These are phyloP conservation scores for Chrysochromulina tobinii DNA, from an alignment of 78 protist species.

Conservation along the genomic window DNA sequence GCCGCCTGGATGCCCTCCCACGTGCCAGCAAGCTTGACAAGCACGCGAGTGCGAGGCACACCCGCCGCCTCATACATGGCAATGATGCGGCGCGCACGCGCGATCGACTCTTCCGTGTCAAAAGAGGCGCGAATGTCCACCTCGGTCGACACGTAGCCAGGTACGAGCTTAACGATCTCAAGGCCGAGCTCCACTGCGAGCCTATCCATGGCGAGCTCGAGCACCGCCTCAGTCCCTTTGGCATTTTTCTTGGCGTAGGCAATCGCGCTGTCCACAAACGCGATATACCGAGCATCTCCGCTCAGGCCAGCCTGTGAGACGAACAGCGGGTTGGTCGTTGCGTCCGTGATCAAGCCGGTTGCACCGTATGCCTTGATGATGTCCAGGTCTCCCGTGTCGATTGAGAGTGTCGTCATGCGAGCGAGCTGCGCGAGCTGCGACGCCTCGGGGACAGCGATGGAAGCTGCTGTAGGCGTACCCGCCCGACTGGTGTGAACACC, in stretches of 20 bases:
- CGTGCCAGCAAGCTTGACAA: constrained; percentile 46
- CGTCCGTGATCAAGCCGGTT: constrained; percentile 30
- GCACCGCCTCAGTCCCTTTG: neutral
- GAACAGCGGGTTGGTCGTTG: constrained; percentile 41
- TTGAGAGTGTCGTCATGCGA: constrained; percentile 23
- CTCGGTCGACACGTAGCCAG: constrained; percentile 34
- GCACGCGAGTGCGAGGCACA: constrained; percentile 1
- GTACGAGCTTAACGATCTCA: constrained; percentile 16
- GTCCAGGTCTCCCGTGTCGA: constrained; percentile 28
- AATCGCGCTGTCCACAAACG: constrained; percentile 35
- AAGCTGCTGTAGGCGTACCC: too few species aligned
- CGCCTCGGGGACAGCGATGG: too few species aligned
- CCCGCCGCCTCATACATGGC: constrained; percentile 44
- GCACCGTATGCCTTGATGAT: neutral
- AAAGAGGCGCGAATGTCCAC: constrained; percentile 34
- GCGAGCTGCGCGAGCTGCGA: constrained; percentile 42
- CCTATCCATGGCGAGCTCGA: constrained; percentile 44
- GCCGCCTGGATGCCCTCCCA: constrained; percentile 50
- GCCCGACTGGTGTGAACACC: too few species aligned
- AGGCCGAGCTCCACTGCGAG: constrained; percentile 48
- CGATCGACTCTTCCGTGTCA: constrained; percentile 1
- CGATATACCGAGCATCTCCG: constrained; percentile 19
- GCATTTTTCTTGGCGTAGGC: constrained; percentile 30
- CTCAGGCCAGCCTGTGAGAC: constrained; percentile 27
- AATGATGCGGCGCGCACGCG: constrained; percentile 43